A percentile compares a stretch with the other conserved stretches of the same genome.
Conservation (phyloP, 495 filamentous ascomycete species). For the Neurospora sp. region DNA sequence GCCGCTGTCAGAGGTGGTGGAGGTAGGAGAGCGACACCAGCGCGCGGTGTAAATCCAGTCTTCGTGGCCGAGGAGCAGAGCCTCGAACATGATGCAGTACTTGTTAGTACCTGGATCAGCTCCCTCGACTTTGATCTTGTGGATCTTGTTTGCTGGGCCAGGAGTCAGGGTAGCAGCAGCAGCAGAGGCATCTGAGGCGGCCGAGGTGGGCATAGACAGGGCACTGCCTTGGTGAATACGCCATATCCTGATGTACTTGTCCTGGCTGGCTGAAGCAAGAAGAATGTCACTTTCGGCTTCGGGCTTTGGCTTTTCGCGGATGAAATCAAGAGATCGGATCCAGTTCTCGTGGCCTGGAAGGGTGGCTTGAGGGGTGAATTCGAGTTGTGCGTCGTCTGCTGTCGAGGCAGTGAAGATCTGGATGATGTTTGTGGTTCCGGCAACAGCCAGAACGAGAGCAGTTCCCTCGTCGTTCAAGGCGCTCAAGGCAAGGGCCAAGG, state of each 20-base stretch:
- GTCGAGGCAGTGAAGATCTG: slow-evolving; percentile 59
- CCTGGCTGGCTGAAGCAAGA: slow-evolving; percentile 89
- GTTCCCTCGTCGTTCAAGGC: slow-evolving; percentile 38
- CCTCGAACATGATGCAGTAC: slow-evolving; percentile 87
- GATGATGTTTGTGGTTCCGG: slow-evolving; percentile 67
- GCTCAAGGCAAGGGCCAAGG: slow-evolving; percentile 61
- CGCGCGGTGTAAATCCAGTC: slow-evolving; percentile 90
- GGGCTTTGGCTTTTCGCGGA: slow-evolving; percentile 45
- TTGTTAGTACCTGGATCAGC: slow-evolving; percentile 15
- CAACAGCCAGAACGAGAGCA: slow-evolving; percentile 63
- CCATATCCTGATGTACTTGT: slow-evolving; percentile 96
- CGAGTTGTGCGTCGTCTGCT: slow-evolving; percentile 15
- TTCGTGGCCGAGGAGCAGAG: slow-evolving; percentile 88
- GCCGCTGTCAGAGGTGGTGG: slow-evolving; percentile 12
- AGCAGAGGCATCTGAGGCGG: slow-evolving; percentile 31
- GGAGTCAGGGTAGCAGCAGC: slow-evolving; percentile 41
- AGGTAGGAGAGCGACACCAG: slow-evolving; percentile 50
- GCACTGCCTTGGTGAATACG: slow-evolving; percentile 61
- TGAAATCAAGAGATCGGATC: slow-evolving; percentile 78
- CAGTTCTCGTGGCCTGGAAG: slow-evolving; percentile 91
- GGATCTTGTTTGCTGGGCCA: slow-evolving; percentile 64
- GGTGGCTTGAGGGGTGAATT: slow-evolving; percentile 66
- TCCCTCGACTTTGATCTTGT: slow-evolving; percentile 47
- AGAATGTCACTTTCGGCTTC: slow-evolving; percentile 53
- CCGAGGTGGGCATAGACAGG: slow-evolving; percentile 38